Conservation (phyloP, 2,329 filamentous ascomycete genomes). For the Chrysoporthe austroafricana region DNA sequence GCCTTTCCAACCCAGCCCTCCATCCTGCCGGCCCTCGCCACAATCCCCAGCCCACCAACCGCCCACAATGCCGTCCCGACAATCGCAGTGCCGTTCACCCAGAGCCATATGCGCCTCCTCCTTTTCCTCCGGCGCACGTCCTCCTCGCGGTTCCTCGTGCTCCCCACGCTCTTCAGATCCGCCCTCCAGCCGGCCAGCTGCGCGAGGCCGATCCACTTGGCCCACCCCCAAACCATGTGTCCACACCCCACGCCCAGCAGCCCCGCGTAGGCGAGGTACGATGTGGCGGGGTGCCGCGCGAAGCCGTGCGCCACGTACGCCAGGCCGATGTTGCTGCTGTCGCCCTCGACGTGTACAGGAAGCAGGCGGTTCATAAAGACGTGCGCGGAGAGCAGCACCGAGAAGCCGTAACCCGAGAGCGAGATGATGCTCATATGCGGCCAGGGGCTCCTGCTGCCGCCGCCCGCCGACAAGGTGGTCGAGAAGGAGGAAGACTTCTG, state of each 20-base stretch:
- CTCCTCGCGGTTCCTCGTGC: conserved; percentile 44
- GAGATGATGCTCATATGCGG: conserved; percentile 73
- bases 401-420: conserved; percentile 71
- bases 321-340: conserved; percentile 83
- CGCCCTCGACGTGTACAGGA: conserved; percentile 77
- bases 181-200: conserved; percentile 58
- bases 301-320: conserved; percentile 87
- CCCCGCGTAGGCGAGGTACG: conserved; percentile 70
- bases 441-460: conserved; percentile 52
- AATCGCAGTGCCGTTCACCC: conserved; percentile 67
- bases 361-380: conserved; percentile 75
- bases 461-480: conserved; percentile 38
- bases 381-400: conserved; percentile 70
- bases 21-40: conserved; percentile 71
- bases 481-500: conserved; percentile 39
- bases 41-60: conserved; percentile 76
- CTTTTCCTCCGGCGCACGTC: conserved; percentile 57
- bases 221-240: conserved; percentile 83
- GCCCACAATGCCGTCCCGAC: conserved; percentile 73
- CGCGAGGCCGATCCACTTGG: conserved; percentile 75
- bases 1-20: conserved; percentile 79
- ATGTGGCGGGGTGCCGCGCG: conserved; percentile 66
- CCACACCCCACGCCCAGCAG: conserved; percentile 71
- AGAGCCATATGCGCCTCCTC: conserved; percentile 70
- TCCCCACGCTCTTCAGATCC: conserved; percentile 34